Evolutionary conservation across 2,329 filamentous ascomycete genomes (phyloP).

Genomic region (Ceratocystis huliohia): DNA sequence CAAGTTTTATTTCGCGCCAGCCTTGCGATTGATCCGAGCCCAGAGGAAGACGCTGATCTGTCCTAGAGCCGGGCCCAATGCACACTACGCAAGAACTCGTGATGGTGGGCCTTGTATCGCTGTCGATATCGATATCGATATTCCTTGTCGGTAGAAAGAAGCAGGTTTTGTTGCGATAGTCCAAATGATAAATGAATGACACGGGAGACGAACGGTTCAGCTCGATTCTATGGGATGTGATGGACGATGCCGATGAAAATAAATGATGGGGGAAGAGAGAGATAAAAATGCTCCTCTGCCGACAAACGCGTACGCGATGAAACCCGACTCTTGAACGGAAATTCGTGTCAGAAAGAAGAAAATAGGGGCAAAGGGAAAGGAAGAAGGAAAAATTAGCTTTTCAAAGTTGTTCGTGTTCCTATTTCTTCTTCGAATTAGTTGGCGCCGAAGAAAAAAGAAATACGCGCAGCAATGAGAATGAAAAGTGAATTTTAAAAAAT

Average conservation of each 20-base stretch:
- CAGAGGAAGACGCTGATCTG: too few relatives aligned
- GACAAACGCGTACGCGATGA: constrained; percentile 1
- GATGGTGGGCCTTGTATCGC: too few relatives aligned
- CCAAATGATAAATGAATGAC: too few relatives aligned
- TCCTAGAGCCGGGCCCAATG: too few relatives aligned
- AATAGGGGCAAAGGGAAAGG: neutral
- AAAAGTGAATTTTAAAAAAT: neutral
- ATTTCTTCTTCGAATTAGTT: neutral
- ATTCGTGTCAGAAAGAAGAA: neutral
- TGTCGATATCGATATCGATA: too few relatives aligned
- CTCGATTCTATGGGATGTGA: neutral
- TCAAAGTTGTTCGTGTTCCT: neutral
- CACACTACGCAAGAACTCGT: too few relatives aligned
- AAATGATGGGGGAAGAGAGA: neutral
- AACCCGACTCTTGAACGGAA: neutral
- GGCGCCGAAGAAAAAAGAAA: neutral
- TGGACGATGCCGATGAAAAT: neutral
- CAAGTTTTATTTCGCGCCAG: neutral
- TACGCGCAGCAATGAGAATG: neutral
- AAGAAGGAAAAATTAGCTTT: neutral
- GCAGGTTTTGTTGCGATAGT: too few relatives aligned
- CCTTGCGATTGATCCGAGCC: neutral
- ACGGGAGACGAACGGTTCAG: too few relatives aligned
- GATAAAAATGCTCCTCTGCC: neutral
- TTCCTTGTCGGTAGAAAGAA: too few relatives aligned